These are phyloP conservation scores for Camellia oleifera DNA, from an alignment of 179 eudicot genomes.

Conservation along the genomic window DNA sequence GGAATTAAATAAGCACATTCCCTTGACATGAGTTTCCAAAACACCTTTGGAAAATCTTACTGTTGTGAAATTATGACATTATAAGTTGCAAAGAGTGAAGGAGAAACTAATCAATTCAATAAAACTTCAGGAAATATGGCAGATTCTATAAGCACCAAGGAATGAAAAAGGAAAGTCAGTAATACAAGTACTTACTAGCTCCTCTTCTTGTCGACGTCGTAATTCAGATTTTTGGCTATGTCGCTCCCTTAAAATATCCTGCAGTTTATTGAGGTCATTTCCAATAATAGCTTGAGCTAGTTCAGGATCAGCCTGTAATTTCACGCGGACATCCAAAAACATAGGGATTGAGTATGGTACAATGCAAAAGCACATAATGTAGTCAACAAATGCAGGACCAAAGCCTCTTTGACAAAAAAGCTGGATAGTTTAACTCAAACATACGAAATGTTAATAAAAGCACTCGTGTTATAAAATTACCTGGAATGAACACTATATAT, in stretches of 20 bases:
- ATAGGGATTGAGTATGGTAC: too few relatives aligned
- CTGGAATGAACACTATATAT: too few relatives aligned
- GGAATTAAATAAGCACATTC: neutral
- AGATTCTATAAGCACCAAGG: neutral
- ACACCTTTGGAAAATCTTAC: neutral
- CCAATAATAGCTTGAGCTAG: slow-evolving; percentile 87
- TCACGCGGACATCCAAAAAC: too few relatives aligned
- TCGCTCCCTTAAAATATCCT: slow-evolving; percentile 68
- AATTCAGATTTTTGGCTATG: slow-evolving; percentile 64
- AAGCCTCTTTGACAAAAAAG: too few relatives aligned
- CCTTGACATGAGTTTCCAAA: neutral
- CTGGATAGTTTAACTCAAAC: too few relatives aligned
- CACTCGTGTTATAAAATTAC: too few relatives aligned
- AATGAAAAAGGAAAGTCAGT: slow-evolving; percentile 10
- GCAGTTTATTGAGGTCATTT: slow-evolving; percentile 68
- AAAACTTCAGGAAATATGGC: neutral
- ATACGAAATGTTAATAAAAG: too few relatives aligned
- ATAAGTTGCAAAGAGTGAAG: neutral
- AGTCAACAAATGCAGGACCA: neutral
- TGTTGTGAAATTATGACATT: neutral
- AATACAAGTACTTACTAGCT: slow-evolving; percentile 50
- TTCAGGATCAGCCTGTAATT: slow-evolving; percentile 82
- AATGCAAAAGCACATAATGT: neutral
- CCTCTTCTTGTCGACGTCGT: slow-evolving; percentile 65
- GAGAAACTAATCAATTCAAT: neutral